Conservation (phyloP, 179 eudicot genomes). For the Heliamphora pulchella region DNA sequence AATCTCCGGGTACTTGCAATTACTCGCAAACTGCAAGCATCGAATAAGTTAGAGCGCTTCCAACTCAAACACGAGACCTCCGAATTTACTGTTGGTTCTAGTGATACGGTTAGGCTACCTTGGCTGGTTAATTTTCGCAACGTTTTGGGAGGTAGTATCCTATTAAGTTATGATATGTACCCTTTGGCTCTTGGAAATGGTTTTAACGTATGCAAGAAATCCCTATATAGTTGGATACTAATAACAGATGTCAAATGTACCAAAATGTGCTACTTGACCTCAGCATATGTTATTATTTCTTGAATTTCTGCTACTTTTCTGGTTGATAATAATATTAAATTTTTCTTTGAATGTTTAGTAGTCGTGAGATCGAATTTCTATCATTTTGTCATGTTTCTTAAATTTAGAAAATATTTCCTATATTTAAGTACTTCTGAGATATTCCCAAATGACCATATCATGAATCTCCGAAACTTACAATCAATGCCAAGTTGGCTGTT, state of each 20-base stretch:
- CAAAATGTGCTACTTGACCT: slow-evolving; percentile 9
- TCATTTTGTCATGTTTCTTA: neutral
- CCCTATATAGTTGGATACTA: neutral
- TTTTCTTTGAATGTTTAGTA: neutral
- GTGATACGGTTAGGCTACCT: too few relatives aligned
- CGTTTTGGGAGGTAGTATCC: neutral
- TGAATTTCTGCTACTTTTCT: too few relatives aligned
- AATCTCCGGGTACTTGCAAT: too few relatives aligned
- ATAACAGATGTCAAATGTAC: neutral
- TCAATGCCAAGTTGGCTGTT: neutral
- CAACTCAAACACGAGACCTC: too few relatives aligned
- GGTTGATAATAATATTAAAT: neutral
- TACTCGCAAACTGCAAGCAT: too few relatives aligned
- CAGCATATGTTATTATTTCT: neutral
- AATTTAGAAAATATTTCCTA: neutral
- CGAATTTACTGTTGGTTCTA: too few relatives aligned
- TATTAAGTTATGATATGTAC: neutral
- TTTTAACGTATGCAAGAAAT: neutral
- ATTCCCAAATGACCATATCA: neutral
- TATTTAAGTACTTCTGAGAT: neutral
- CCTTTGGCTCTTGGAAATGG: neutral
- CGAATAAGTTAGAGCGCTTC: too few relatives aligned
- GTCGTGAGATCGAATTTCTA: neutral
- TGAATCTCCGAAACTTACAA: neutral
- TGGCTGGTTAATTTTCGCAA: too few relatives aligned